Conservation (phyloP, 192 early-diverging fungal species). For the Funneliformis mosseae region DNA sequence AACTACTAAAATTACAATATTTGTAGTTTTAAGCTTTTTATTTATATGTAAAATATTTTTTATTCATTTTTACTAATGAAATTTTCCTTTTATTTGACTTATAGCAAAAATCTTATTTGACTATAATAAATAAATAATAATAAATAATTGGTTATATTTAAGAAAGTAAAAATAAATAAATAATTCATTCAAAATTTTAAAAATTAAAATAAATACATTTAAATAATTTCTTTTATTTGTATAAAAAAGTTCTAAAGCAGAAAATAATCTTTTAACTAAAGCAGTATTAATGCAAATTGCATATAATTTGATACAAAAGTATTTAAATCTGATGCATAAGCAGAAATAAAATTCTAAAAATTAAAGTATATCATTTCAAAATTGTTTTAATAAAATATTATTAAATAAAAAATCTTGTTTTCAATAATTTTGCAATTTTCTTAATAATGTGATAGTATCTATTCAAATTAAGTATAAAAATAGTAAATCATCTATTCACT, state of each 20-base stretch:
- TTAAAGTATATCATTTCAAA: neutral
- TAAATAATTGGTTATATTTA: neutral
- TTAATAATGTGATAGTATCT: neutral
- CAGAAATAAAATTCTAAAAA: neutral
- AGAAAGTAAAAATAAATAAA: neutral
- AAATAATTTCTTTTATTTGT: neutral
- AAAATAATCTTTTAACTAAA: neutral
- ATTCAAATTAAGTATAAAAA: too few relatives aligned
- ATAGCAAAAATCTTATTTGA: neutral
- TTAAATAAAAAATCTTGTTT: neutral
- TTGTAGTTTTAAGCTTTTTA: neutral
- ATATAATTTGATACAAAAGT: neutral
- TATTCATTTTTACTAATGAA: neutral
- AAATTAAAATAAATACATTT: neutral
- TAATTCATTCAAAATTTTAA: neutral
- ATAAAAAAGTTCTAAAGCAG: neutral
- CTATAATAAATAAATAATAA: neutral
- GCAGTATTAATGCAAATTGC: neutral
- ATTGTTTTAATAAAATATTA: neutral
- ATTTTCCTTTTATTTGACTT: constrained; percentile 1
- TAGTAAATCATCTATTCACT: too few relatives aligned
- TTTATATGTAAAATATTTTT: neutral
- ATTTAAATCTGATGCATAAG: neutral
- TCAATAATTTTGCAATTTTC: neutral
- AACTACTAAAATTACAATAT: neutral